Percentiles rank a stretch among this genome's conserved stretches.
phyloP scores from a whole-genome alignment of 1,284 basidiomycete species.

The Trichosporon faecale region DNA sequence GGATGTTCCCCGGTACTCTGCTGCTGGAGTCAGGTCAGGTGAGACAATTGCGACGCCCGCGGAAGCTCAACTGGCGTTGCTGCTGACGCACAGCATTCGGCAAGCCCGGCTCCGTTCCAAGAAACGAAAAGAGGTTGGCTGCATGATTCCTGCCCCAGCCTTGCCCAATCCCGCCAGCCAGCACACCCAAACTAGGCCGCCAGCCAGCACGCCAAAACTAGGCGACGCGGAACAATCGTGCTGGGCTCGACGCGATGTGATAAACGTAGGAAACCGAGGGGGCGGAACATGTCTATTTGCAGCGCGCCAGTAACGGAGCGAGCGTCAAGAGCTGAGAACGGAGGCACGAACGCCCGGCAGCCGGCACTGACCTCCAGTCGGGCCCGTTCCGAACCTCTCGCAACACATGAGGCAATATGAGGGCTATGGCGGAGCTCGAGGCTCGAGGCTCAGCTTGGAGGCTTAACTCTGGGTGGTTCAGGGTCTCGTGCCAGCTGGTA shows the following conservation, averaged over 20 bases:
- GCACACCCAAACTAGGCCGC: too few species aligned
- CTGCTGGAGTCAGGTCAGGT: not conserved
- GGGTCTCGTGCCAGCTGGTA: not conserved
- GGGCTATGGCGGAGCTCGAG: not conserved
- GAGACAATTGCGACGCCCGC: not conserved
- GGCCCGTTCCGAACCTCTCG: too few species aligned
- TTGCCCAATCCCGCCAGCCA: not conserved
- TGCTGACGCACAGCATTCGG: not conserved
- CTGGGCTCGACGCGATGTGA: not conserved
- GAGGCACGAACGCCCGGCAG: not conserved
- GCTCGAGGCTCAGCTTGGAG: not conserved
- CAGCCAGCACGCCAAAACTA: not conserved
- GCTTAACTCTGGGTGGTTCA: not conserved
- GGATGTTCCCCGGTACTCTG: not conserved
- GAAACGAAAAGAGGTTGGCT: not conserved
- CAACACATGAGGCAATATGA: not conserved
- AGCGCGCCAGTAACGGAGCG: not conserved
- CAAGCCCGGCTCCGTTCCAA: not conserved
- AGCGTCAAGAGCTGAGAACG: not conserved
- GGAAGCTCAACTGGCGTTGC: not conserved
- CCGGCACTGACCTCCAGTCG: not conserved
- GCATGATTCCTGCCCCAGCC: not conserved
- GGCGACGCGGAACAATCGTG: not conserved
- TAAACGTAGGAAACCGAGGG: not conserved
- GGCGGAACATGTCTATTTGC: not conserved